Base-by-base conservation (phyloP, 805 yeast species). In the Kockiozyma suomiensis region DNA sequence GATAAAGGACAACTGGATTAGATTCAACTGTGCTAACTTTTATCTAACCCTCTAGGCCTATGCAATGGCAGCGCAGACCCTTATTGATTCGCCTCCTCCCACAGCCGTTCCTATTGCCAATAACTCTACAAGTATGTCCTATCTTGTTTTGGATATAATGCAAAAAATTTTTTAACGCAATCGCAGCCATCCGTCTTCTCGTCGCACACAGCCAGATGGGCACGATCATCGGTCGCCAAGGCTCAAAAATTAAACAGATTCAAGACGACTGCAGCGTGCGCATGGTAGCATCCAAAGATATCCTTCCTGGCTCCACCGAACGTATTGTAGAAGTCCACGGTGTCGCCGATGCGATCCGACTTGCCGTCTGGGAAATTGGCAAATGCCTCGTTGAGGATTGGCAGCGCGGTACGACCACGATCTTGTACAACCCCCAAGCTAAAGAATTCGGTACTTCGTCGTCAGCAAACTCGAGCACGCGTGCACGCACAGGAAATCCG, bases 271-370 rank as follows among this genome's bases (percentile, higher is more conserved):
- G 78, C 72, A 77, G 81, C 56, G 90, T 91, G 54, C 86, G 87
- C 70, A 87, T 91, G 82, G 90, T 89, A 56, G 96, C 96, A 10
- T 86, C 96, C 37, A 90, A 90, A 71, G 90, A 89, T 56, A 86
- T 85, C 71, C 80, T 91, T 60, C 88, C 88, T 8, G 86, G 86
- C 66, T 86, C 94, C 6, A 86, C 89, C 51, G 97, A 91, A 73
- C 82, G 97, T 71, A 78, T 90, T 56, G 90, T 91, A 41, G 97
- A 91, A 73, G 78, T 91, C 59, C 96, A 90, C 74, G 97, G 97
- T 54, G 75, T 83, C 5, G 87, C 88, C 0, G 82, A 80, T 45
- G 77, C 84, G 56, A 81, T 91, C 65, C 79, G 82, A 51, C 78
- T 78, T 40, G 81, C 89, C 1, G 72, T 85, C 43, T 75, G 80